These are phyloP conservation scores for Ambrosia trifida DNA, from an alignment of 129 eudicot genomes.

Conservation along the genomic window DNA sequence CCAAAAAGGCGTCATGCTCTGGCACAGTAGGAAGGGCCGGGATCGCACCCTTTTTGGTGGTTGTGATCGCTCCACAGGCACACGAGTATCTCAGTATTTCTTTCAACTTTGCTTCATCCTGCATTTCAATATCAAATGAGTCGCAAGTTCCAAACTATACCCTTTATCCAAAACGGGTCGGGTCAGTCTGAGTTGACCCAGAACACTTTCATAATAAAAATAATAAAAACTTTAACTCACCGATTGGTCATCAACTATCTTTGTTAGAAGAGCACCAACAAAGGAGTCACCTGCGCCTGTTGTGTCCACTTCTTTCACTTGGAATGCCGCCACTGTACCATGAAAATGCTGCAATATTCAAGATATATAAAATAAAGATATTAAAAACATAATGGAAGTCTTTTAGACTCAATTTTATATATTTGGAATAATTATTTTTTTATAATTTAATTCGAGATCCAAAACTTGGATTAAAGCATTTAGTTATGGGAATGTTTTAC, in stretches of 20 bases:
- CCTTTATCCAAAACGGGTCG: neutral
- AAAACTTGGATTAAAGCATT: neutral
- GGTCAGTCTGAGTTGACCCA: neutral
- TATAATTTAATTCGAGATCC: slow-evolving; percentile 6
- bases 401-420: slow-evolving; percentile 2
- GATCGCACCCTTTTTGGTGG: slow-evolving; percentile 94
- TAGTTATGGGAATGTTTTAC: slow-evolving; percentile 4
- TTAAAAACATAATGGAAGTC: neutral
- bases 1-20: slow-evolving; percentile 52
- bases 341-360: slow-evolving; percentile 55
- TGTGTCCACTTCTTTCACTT: slow-evolving; percentile 83
- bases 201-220: neutral
- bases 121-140: neutral
- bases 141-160: neutral
- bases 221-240: slow-evolving; percentile 16
- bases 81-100: slow-evolving; percentile 67
- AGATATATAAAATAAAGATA: slow-evolving; percentile 7
- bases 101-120: slow-evolving; percentile 73
- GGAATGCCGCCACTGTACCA: slow-evolving; percentile 63
- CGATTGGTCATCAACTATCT: slow-evolving; percentile 74
- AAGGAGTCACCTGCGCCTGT: slow-evolving; percentile 98
- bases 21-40: slow-evolving; percentile 84
- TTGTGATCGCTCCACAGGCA: slow-evolving; percentile 97
- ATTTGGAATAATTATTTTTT: neutral
- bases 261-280: slow-evolving; percentile 85